These are phyloP conservation scores for Aspergillus ruber DNA, from an alignment of 2,329 filamentous ascomycete genomes.

Conservation along the genomic window DNA sequence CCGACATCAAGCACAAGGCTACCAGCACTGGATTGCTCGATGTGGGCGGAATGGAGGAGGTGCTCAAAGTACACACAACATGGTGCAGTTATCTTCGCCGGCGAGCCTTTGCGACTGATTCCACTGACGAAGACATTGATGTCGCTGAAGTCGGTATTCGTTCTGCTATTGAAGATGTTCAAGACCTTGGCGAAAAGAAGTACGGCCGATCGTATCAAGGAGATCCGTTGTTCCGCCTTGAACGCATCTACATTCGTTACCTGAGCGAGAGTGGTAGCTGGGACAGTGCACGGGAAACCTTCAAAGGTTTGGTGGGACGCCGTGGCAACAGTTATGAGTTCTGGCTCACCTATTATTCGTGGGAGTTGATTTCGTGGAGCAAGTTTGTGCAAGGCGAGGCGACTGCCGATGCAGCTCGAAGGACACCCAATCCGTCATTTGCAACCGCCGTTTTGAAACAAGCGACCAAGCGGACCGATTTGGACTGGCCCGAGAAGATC, in stretches of 20 bases:
- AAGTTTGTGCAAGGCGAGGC: constrained; percentile 49
- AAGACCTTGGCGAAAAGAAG: constrained; percentile 67
- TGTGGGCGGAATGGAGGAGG: constrained; percentile 75
- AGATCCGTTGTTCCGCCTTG: constrained; percentile 82
- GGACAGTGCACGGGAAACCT: constrained; percentile 69
- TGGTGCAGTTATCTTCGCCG: constrained; percentile 94
- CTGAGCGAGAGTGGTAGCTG: constrained; percentile 74
- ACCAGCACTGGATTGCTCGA: constrained; percentile 81
- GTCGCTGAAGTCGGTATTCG: constrained; percentile 84
- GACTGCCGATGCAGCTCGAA: constrained; percentile 48
- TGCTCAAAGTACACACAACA: constrained; percentile 83
- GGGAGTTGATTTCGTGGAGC: constrained; percentile 74
- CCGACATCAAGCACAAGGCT: constrained; percentile 84
- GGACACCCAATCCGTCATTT: constrained; percentile 59
- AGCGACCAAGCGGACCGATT: constrained; percentile 51
- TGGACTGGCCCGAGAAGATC: constrained; percentile 47
- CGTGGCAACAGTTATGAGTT: constrained; percentile 81
- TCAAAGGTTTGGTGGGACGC: constrained; percentile 63
- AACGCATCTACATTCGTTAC: constrained; percentile 88
- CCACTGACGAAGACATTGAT: constrained; percentile 75
- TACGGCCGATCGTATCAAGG: constrained; percentile 72
- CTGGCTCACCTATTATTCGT: constrained; percentile 86
- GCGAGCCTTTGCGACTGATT: constrained; percentile 66
- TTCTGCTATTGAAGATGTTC: constrained; percentile 78
- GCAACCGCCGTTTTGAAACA: constrained; percentile 72